Evolutionary conservation across 768 basidiomycete genomes (phyloP).

Genomic region (Xerocomellus intermedius): DNA sequence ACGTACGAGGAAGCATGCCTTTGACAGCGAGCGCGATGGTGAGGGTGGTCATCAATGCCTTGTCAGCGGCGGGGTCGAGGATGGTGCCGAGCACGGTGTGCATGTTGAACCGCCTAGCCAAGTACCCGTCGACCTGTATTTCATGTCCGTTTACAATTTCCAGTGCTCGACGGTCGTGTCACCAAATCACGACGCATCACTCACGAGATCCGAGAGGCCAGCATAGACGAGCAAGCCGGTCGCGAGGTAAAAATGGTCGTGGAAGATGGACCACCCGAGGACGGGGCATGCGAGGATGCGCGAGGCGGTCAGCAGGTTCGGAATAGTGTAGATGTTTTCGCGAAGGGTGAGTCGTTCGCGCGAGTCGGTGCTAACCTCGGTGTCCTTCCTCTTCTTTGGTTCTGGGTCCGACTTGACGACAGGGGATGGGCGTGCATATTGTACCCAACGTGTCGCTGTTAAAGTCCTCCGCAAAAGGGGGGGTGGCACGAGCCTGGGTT

Average conservation of each 20-base stretch:
- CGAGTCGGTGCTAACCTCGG: not conserved
- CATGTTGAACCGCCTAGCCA: constrained; percentile 87
- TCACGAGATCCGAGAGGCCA: constrained; percentile 88
- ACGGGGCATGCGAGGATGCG: constrained; percentile 87
- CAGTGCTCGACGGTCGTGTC: not conserved
- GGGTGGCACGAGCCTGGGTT: not conserved
- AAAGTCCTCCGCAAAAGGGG: constrained; percentile 9
- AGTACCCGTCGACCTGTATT: constrained; percentile 80
- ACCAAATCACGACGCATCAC: constrained; percentile 27
- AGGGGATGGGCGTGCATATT: constrained; percentile 13
- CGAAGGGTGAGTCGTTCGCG: constrained; percentile 39
- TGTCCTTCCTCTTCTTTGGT: constrained; percentile 6
- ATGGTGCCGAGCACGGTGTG: constrained; percentile 91
- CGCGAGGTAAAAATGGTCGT: constrained; percentile 77
- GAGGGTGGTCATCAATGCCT: constrained; percentile 91
- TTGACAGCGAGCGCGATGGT: constrained; percentile 83
- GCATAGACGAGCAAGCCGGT: constrained; percentile 86
- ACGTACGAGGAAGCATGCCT: constrained; percentile 78
- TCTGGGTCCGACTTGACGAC: not conserved
- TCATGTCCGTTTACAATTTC: too few species aligned
- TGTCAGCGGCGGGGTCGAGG: constrained; percentile 97
- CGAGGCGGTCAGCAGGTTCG: constrained; percentile 85
- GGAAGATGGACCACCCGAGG: constrained; percentile 86
- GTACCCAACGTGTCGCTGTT: constrained; percentile 8
- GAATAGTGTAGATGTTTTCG: constrained; percentile 94